Conservation (phyloP, 129 eudicot species). For the Ambrosia trifida region DNA sequence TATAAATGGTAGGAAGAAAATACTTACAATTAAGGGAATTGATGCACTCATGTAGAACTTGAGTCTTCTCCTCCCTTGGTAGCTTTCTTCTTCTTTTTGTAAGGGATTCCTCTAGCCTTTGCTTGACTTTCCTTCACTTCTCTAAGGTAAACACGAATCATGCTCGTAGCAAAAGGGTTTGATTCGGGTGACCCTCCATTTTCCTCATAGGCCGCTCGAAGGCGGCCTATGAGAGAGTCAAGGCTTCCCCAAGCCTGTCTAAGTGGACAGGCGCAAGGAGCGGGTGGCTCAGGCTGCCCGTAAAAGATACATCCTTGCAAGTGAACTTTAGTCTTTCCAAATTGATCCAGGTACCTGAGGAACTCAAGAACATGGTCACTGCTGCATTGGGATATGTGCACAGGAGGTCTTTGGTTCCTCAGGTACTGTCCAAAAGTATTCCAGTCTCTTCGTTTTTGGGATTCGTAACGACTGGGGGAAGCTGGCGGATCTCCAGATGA, state of each 20-base stretch:
- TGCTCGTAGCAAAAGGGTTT: constrained; percentile 63
- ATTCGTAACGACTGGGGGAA: constrained; percentile 68
- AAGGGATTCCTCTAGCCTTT: constrained; percentile 71
- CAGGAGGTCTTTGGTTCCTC: constrained; percentile 55
- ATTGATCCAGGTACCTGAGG: constrained; percentile 59
- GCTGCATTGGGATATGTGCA: constrained; percentile 48
- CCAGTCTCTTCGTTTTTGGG: constrained; percentile 72
- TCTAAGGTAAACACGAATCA: constrained; percentile 49
- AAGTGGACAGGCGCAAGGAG: constrained; percentile 64
- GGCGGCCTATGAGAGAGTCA: constrained; percentile 67
- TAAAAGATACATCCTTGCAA: constrained; percentile 57
- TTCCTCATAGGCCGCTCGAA: constrained; percentile 74
- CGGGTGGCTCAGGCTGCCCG: constrained; percentile 76
- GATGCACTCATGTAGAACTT: constrained; percentile 31
- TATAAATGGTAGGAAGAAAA: neutral
- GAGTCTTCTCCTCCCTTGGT: constrained; percentile 25
- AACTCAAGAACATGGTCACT: constrained; percentile 65
- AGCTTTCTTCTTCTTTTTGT: constrained; percentile 59
- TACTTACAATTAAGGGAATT: constrained; percentile 29
- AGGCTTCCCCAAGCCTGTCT: constrained; percentile 84
- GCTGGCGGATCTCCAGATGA: constrained; percentile 29
- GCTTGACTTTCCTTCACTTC: constrained; percentile 72
- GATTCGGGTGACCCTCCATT: constrained; percentile 63
- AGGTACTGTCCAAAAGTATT: constrained; percentile 71
- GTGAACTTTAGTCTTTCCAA: constrained; percentile 75